These are phyloP conservation scores for Hypoxylon sp. DNA, from an alignment of 2,329 filamentous ascomycete genomes.

Conservation along the genomic window DNA sequence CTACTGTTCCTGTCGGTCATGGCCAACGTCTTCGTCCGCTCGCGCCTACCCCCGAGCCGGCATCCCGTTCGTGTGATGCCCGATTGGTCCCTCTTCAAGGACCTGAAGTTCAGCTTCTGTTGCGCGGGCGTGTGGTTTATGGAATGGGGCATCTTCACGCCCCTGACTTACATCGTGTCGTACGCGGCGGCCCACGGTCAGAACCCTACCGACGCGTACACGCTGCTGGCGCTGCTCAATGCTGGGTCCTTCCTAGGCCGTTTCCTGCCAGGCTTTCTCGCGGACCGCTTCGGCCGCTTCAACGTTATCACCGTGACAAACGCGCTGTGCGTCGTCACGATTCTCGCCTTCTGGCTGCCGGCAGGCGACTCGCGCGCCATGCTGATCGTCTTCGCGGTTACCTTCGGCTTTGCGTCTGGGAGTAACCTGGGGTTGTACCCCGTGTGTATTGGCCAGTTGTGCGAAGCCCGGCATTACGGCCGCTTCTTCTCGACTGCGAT, in stretches of 20 bases:
- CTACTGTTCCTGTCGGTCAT: constrained; percentile 64
- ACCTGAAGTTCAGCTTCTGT: constrained; percentile 72
- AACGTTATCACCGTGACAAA: constrained; percentile 83
- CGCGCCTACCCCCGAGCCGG: constrained; percentile 67
- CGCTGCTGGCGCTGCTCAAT: constrained; percentile 85
- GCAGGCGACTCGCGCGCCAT: constrained; percentile 67
- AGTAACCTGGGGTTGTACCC: constrained; percentile 84
- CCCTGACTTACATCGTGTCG: constrained; percentile 50
- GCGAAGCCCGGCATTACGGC: constrained; percentile 81
- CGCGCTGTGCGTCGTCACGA: constrained; percentile 65
- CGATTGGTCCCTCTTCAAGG: constrained; percentile 73
- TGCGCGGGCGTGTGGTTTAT: constrained; percentile 77
- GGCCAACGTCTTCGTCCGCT: constrained; percentile 64
- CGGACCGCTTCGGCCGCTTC: constrained; percentile 84
- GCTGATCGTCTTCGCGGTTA: constrained; percentile 76
- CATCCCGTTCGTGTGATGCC: constrained; percentile 65
- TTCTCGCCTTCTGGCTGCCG: constrained; percentile 81
- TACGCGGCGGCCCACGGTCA: constrained; percentile 75
- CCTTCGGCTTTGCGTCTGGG: constrained; percentile 86
- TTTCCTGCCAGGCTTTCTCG: constrained; percentile 80
- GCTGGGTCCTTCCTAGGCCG: constrained; percentile 83
- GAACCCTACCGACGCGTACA: constrained; percentile 73
- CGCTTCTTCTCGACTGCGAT: constrained; percentile 83
- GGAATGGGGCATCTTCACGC: constrained; percentile 66
- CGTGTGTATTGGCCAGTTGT: constrained; percentile 86